Evolutionary conservation across 352 stramenopile genomes (phyloP).

Genomic region (Globisporangium perplexum): DNA sequence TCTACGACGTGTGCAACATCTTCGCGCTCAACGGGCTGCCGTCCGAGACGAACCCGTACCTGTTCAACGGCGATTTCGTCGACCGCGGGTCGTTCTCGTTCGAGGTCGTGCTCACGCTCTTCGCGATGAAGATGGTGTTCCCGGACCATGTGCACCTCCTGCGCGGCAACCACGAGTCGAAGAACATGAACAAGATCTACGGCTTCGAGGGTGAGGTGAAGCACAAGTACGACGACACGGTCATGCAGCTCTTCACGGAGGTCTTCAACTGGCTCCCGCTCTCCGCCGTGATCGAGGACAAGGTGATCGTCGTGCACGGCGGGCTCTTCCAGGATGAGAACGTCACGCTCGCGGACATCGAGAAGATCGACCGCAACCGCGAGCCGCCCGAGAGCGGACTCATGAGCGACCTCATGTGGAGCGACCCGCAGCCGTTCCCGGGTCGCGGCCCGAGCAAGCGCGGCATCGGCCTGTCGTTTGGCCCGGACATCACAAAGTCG

Average conservation of each 20-base stretch:
- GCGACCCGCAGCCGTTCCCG: conserved; percentile 96
- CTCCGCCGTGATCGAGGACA: conserved; percentile 90
- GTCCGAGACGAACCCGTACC: conserved; percentile 94
- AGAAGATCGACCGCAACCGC: conserved; percentile 93
- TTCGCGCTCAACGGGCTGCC: conserved; percentile 98
- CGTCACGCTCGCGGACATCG: conserved; percentile 92
- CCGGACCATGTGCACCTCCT: conserved; percentile 92
- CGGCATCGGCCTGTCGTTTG: conserved; percentile 97
- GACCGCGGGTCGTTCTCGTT: conserved; percentile 98
- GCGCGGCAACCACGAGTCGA: conserved; percentile 98
- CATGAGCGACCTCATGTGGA: conserved; percentile 92
- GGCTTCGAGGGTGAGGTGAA: conserved; percentile 99
- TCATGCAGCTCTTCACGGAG: conserved; percentile 99
- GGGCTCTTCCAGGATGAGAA: conserved; percentile 94
- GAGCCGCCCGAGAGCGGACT: conserved; percentile 93
- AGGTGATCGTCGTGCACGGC: conserved; percentile 97
- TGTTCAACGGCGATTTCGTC: conserved; percentile 99
- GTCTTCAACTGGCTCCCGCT: conserved; percentile 97
- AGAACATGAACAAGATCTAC: conserved; percentile 99
- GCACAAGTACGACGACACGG: conserved; percentile 99
- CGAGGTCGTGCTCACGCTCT: conserved; percentile 97
- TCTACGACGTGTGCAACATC: conserved; percentile 99
- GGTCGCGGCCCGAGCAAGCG: conserved; percentile 94
- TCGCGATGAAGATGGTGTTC: conserved; percentile 96
- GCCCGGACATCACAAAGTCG: conserved; percentile 94